These are phyloP conservation scores for Penicillium griseofulvum DNA, from an alignment of 2,329 filamentous ascomycete species.

Conservation along the genomic window DNA sequence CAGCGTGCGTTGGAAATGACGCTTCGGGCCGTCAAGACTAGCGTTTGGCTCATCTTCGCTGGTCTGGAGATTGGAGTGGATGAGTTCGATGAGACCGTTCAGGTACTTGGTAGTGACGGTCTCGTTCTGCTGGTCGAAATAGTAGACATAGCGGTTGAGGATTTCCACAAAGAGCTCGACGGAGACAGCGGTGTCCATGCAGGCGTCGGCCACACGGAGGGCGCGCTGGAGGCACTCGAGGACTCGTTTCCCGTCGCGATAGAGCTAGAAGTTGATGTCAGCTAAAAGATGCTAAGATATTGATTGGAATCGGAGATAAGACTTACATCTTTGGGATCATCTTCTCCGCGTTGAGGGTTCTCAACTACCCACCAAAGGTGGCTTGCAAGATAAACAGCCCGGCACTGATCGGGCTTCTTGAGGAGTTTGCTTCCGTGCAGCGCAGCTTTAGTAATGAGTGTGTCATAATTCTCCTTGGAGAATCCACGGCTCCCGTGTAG, in stretches of 20 bases:
- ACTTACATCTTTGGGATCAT: constrained; percentile 75
- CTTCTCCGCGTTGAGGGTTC: constrained; percentile 70
- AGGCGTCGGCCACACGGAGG: constrained; percentile 92
- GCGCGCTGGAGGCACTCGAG: constrained; percentile 94
- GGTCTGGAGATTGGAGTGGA: constrained; percentile 89
- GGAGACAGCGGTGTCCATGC: constrained; percentile 96
- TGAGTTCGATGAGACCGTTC: constrained; percentile 95
- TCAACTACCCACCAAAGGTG: constrained; percentile 98
- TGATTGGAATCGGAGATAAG: constrained; percentile 20
- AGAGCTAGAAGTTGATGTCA: constrained; percentile 60
- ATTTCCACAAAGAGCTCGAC: constrained; percentile 99
- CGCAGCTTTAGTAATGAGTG: constrained; percentile 94
- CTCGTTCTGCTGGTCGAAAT: constrained; percentile 99
- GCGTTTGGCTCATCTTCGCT: constrained; percentile 66
- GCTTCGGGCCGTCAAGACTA: constrained; percentile 81
- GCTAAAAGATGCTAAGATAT: constrained; percentile 9
- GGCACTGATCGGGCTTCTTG: constrained; percentile 96
- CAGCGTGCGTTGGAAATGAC: constrained; percentile 91
- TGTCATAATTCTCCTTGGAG: constrained; percentile 96
- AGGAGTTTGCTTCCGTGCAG: constrained; percentile 94
- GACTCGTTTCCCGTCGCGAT: constrained; percentile 95
- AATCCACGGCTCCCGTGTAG: constrained; percentile 88
- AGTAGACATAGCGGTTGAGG: constrained; percentile 96
- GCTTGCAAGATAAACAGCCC: constrained; percentile 92
- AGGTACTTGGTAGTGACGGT: constrained; percentile 97